phyloP scores from a whole-genome alignment of 2,329 filamentous ascomycete genomes.

The Diaporthe caulivora region DNA sequence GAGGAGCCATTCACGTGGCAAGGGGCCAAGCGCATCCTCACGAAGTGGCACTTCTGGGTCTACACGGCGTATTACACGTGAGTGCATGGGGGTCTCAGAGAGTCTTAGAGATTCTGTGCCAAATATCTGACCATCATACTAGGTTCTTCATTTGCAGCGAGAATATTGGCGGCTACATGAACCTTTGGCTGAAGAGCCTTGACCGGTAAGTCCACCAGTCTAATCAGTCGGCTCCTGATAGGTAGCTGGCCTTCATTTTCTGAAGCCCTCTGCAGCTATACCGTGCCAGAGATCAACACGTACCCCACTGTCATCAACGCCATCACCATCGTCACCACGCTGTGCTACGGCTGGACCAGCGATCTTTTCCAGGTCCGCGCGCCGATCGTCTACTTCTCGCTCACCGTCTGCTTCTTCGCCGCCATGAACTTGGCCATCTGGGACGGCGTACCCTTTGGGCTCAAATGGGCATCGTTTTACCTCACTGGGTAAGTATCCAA shows the following conservation, averaged over 20 bases:
- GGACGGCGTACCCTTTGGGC: constrained; percentile 44
- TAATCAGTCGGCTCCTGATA: too few species aligned
- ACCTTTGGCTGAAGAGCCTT: constrained; percentile 44
- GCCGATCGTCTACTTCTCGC: constrained; percentile 45
- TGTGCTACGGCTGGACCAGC: constrained; percentile 47
- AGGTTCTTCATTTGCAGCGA: constrained; percentile 47
- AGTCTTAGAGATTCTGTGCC: too few species aligned
- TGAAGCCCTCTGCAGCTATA: constrained; percentile 43
- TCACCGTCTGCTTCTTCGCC: constrained; percentile 44
- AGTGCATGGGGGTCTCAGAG: background rate
- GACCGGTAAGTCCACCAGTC: constrained; percentile 26
- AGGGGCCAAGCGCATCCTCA: constrained; percentile 45
- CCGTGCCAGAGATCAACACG: constrained; percentile 48
- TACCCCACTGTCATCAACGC: constrained; percentile 47
- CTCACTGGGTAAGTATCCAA: constrained; percentile 40
- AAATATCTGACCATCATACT: background rate
- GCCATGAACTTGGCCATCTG: constrained; percentile 45
- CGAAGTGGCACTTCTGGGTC: constrained; percentile 50
- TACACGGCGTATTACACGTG: constrained; percentile 47
- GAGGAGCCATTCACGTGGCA: constrained; percentile 41
- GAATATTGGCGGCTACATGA: constrained; percentile 47
- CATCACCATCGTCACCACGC: constrained; percentile 44
- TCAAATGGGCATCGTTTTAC: constrained; percentile 46
- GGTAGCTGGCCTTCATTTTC: too few species aligned
- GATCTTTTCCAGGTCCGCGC: constrained; percentile 45